These are phyloP conservation scores for Pseudogymnoascus pannorum DNA, from an alignment of 2,329 filamentous ascomycete genomes.

Conservation along the genomic window DNA sequence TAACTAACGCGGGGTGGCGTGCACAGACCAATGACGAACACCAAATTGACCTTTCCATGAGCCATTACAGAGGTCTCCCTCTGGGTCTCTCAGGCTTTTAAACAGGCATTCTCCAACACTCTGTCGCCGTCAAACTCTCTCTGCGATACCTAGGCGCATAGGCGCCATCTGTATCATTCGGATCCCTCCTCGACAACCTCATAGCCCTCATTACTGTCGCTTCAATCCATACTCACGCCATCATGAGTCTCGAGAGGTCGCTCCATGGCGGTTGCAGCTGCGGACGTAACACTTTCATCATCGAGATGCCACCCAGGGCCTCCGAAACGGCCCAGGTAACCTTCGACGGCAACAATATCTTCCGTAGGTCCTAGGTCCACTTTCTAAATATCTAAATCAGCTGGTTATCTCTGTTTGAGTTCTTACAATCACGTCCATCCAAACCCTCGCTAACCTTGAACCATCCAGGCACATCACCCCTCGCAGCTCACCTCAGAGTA, in stretches of 20 bases:
- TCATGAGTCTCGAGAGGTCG: constrained; percentile 43
- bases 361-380: constrained; percentile 64
- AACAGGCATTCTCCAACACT: not conserved
- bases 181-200: not conserved
- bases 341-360: constrained; percentile 44
- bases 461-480: constrained; percentile 56
- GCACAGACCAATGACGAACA: not conserved
- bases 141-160: not conserved
- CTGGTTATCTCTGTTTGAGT: constrained; percentile 29
- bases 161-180: not conserved
- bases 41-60: not conserved
- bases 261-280: constrained; percentile 77
- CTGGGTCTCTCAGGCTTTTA: not conserved
- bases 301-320: constrained; percentile 57
- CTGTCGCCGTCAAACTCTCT: not conserved
- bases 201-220: not conserved
- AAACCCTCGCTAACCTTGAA: constrained; percentile 20
- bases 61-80: not conserved
- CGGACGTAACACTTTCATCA: constrained; percentile 74
- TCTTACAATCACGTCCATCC: constrained; percentile 4
- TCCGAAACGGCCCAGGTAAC: constrained; percentile 57
- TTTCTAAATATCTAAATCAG: constrained; percentile 50
- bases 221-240: constrained; percentile 13
- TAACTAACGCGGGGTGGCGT: not conserved
- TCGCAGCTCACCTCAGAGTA: constrained; percentile 76